These are phyloP conservation scores for Acacia confusa DNA, from an alignment of 306 rosid genomes.

Conservation along the genomic window DNA sequence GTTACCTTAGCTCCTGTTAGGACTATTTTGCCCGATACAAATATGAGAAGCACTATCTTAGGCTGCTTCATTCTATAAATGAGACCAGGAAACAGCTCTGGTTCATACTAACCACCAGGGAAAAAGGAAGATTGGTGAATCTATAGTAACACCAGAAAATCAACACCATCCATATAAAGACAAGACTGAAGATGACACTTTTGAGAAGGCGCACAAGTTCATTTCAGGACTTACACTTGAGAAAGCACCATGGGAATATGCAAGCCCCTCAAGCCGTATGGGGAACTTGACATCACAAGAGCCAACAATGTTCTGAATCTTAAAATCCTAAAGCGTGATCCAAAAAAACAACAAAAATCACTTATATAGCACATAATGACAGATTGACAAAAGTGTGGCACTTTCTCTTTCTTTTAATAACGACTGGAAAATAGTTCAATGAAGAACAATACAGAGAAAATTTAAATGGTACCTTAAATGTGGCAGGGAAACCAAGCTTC, in stretches of 20 bases:
- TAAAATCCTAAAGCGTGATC: conserved; percentile 50
- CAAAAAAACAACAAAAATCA: conserved; percentile 2
- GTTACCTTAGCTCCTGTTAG: conserved; percentile 96
- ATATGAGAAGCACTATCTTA: conserved; percentile 89
- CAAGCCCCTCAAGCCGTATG: conserved; percentile 91
- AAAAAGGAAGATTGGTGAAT: conserved; percentile 21
- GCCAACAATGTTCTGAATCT: conserved; percentile 92
- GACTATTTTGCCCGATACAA: conserved; percentile 95
- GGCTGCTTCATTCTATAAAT: conserved; percentile 98
- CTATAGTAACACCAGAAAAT: not conserved
- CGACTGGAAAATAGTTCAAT: not conserved
- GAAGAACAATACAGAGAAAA: not conserved
- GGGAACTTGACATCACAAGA: conserved; percentile 95
- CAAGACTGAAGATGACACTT: not conserved
- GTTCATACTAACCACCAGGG: conserved; percentile 68
- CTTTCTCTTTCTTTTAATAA: not conserved
- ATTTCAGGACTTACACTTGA: conserved; percentile 65
- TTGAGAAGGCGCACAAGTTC: not conserved
- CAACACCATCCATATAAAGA: not conserved
- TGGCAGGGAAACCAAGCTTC: conserved; percentile 85
- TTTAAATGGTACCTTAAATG: conserved; percentile 61
- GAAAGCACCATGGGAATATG: conserved; percentile 86
- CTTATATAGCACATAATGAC: not conserved
- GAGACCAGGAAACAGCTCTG: conserved; percentile 94
- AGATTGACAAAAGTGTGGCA: not conserved